Percentiles rank a stretch among this genome's conserved stretches.
Conservation (phyloP, 164 flowering plant species). For the Piper betle region DNA sequence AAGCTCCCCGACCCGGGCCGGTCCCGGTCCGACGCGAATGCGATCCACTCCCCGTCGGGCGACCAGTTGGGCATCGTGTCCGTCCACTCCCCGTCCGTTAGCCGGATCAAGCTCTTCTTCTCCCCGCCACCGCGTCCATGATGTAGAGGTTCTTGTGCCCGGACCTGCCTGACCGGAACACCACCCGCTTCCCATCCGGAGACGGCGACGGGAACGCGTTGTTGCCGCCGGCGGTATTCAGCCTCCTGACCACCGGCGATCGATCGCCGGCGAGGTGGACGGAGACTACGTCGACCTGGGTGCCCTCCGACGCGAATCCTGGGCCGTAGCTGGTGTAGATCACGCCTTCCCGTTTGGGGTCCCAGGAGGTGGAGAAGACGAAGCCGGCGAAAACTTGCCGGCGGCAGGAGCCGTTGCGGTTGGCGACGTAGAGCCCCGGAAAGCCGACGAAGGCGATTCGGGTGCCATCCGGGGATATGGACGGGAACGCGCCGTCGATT, state of each 20-base stretch:
- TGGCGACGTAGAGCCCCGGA: slow-evolving; percentile 70
- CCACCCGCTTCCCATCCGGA: slow-evolving; percentile 80
- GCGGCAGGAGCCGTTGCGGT: slow-evolving; percentile 54
- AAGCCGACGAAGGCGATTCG: slow-evolving; percentile 44
- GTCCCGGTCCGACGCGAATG: slow-evolving; percentile 65
- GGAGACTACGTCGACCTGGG: slow-evolving; percentile 56
- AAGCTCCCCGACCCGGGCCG: slow-evolving; percentile 62
- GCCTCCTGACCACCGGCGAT: not conserved
- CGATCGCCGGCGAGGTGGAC: slow-evolving; percentile 19
- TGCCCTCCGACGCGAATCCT: slow-evolving; percentile 41
- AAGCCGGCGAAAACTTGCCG: slow-evolving; percentile 23
- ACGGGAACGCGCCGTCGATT: slow-evolving; percentile 57
- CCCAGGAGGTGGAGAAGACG: slow-evolving; percentile 74
- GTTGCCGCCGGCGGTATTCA: slow-evolving; percentile 33
- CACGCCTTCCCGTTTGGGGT: slow-evolving; percentile 52
- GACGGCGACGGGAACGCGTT: slow-evolving; percentile 82
- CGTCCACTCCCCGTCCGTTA: slow-evolving; percentile 83
- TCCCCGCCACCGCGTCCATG: slow-evolving; percentile 82
- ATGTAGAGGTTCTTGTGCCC: slow-evolving; percentile 78
- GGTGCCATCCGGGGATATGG: slow-evolving; percentile 67
- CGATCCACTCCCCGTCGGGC: slow-evolving; percentile 86
- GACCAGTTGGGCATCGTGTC: slow-evolving; percentile 96
- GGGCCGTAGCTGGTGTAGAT: slow-evolving; percentile 70
- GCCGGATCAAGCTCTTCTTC: slow-evolving; percentile 29
- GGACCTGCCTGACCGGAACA: slow-evolving; percentile 62